Base-by-base conservation (phyloP, 192 early-diverging fungal genomes). In the Coemansia sp. region DNA sequence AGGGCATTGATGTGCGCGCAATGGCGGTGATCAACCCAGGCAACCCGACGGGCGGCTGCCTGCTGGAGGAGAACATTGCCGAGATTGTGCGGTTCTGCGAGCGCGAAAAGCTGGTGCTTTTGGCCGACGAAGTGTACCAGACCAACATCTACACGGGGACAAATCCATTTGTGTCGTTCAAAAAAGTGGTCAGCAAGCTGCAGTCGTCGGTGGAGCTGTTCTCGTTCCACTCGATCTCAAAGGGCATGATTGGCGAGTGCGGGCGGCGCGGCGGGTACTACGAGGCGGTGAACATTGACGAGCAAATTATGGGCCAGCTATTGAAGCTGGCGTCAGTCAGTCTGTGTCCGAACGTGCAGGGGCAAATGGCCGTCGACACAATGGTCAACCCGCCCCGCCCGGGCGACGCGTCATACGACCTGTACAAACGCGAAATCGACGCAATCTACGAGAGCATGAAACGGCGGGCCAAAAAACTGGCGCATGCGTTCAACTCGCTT, bases 121-220 rank as follows among this genome's bases (percentile, higher is more conserved):
- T 99, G 22, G 97, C 97, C 1, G 97, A 99, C 79, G 97, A 99
- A 68, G 97, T 99, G 24, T 99, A 99, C 79, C 97, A 99, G 82
- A 90, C 93, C 56, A 98, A 98, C 77, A 90, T 94, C 56, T 98
- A 98, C 84, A 79, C 84, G 12, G 72, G 76, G 23, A 70, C 85
- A 12, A 87, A 88, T 25, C 97, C 97, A 23, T 99, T 98, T 79
- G 91, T 92, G 73, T 94, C 93, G 37, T 97, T 99, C 86, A 96
- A 96, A 72, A 96, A 99, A 83, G 87, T 97, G 5, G 83, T 97
- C 23, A 84, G 83, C 62, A 84, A 89, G 47, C 90, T 94, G 86
- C 88, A 86, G 7, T 79, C 86, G 3, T 61, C 70, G 2, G 91
- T 91, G 62, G 95, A 99, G 83, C 82, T 99, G 58, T 87, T 99